Base-by-base conservation (phyloP, 495 filamentous ascomycete genomes). In the Hypoxylon lienhwacheense region DNA sequence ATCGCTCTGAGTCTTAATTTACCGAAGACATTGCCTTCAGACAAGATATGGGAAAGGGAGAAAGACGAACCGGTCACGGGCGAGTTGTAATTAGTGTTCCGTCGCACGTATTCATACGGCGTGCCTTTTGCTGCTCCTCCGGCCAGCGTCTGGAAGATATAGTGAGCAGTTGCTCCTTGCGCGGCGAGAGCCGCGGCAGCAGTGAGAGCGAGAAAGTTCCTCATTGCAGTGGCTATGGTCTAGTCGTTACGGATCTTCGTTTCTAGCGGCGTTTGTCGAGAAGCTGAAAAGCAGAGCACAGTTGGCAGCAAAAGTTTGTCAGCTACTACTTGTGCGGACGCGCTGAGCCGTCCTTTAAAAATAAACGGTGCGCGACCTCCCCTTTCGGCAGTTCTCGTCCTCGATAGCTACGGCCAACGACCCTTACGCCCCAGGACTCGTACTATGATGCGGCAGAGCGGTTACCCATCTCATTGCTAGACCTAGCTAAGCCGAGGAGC, bases 71-170 rank as follows among this genome's bases (percentile, higher is more conserved):
- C 72, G 16, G 74, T 78, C 7, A 83, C 81, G 5, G 80, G 81
- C 19, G 77, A 81, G 68, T 84, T 84, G 60, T 76, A 69, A 73
- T 81, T 83, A 44, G 68, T 74, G 69, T 81, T 80, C 42, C 70
- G 70, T 17, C 81, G 74, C 46, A 84, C 70, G 59, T 79, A 75
- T 56, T 81, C 68, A 60, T 77, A 83, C 14, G 66, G 61, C 24
- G 56, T 49, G 15, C 74, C 75, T 59, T 79, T 74, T 2, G 55
- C 59, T 7, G 66, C 70, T n/a, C 73, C 76, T 39, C 76, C 67
- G 2, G 67, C 67, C 32, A 81, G 53, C 17, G 73, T 59, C 44
- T 80, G 70, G 66, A 81, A 82, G 55, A 78, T 76, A 63, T 76
- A 76, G 55, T 76, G 72, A 3, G 56, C 72, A 5, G 70, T 70